phyloP scores from a whole-genome alignment of 2,329 filamentous ascomycete species.

The Talaromyces piceae region DNA sequence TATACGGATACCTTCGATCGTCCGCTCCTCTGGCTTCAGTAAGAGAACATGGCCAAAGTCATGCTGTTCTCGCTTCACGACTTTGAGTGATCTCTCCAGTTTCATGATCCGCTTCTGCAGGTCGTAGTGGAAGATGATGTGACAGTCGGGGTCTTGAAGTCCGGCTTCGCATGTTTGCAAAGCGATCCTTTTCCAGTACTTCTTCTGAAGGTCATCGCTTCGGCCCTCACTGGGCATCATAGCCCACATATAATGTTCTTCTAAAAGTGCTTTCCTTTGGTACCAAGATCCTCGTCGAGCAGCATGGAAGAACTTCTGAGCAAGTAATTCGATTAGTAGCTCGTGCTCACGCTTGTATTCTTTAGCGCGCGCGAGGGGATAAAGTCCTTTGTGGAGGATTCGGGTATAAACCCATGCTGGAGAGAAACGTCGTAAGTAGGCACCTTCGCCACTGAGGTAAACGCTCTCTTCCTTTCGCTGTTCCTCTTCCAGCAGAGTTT shows the following conservation, averaged over 20 bases:
- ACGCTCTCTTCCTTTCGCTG: slow-evolving; percentile 66
- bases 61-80: slow-evolving; percentile 80
- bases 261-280: slow-evolving; percentile 83
- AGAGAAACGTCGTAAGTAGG: slow-evolving; percentile 81
- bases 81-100: slow-evolving; percentile 73
- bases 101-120: slow-evolving; percentile 90
- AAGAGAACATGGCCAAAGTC: slow-evolving; percentile 84
- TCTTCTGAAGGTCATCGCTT: slow-evolving; percentile 59
- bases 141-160: slow-evolving; percentile 79
- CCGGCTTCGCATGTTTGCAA: slow-evolving; percentile 76
- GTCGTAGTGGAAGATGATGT: slow-evolving; percentile 89
- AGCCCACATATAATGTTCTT: slow-evolving; percentile 87
- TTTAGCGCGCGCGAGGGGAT: slow-evolving; percentile 74
- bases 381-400: slow-evolving; percentile 79
- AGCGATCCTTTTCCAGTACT: slow-evolving; percentile 72
- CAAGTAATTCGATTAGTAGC: slow-evolving; percentile 66
- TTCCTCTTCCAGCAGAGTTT: slow-evolving; percentile 62
- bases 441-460: slow-evolving; percentile 77
- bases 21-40: slow-evolving; percentile 65
- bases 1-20: slow-evolving; percentile 69
- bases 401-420: slow-evolving; percentile 90
- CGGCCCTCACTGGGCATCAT: slow-evolving; percentile 44
- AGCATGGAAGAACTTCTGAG: slow-evolving; percentile 76
- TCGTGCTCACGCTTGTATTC: slow-evolving; percentile 69
- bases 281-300: slow-evolving; percentile 87